Evolutionary conservation across 2,329 filamentous ascomycete genomes (phyloP), one percentile per base, ranked within the genome.

Genomic region (Botrytis sinoallii): DNA sequence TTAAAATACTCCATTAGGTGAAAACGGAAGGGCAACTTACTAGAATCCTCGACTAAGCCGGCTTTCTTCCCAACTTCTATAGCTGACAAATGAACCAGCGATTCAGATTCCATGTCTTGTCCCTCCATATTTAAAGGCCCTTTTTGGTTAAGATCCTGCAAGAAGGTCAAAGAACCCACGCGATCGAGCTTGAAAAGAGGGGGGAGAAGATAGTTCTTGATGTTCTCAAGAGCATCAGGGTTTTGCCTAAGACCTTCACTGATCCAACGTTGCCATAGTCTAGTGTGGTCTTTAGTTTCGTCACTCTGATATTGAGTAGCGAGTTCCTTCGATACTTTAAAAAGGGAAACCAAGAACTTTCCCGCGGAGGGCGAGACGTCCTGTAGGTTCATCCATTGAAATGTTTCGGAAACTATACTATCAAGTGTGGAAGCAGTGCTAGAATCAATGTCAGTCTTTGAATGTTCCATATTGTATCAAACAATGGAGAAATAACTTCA

Each of bases 21-120:
- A 8, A 42, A 7, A 6, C 12, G 18, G 8, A 57, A 38, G 38
- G 75, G 61, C n/a, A 46, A 77, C 76, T 79, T 83, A 88, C 89
- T 85, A 76, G 91, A 89, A 77, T 93, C 91, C 74, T 91, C 90
- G 2, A 93, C 89, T 29, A 93, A 82, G 1, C 91, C 91, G 55
- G 87, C 84, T 79, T 91, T 92, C 81, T 93, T 93, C 22, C 90
- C 92, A 25, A 90, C 87, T 76, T 93, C 90, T 61, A 94, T 84
- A n/a, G 90, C 87, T 63, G 90, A 87, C 60, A 94, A 85, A 76
- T 90, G 88, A 16, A 93, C 82, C 61, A 90, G 84, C 0, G 88
- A 86, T 70, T 88, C 85, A 22, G 85, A 82, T 71, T 89, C 85
- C 40, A 88, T 81, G 32, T 85, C 84, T 71, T 84, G 82, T 48